These are phyloP conservation scores for Amauroascus verrucosus DNA, from an alignment of 2,329 filamentous ascomycete species.

Conservation along the genomic window DNA sequence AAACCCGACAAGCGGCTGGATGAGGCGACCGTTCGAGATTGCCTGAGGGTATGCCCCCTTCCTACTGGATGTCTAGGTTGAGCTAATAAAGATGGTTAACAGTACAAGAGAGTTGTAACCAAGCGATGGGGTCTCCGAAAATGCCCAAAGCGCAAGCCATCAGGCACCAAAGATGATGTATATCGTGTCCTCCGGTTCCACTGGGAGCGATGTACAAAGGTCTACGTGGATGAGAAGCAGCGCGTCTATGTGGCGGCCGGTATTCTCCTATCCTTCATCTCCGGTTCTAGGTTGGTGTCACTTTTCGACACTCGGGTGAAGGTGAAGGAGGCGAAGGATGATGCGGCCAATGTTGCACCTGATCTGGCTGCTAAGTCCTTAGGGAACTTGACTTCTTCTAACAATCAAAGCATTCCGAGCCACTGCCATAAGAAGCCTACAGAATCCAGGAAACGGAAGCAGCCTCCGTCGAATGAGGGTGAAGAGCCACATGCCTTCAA, in stretches of 20 bases:
- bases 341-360: too few relatives aligned
- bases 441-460: too few relatives aligned
- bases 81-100: not conserved
- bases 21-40: not conserved
- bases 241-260: conserved; percentile 13
- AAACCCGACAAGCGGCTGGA: not conserved
- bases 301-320: conserved; percentile 16
- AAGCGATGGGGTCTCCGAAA: conserved; percentile 14
- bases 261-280: conserved; percentile 14
- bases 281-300: conserved; percentile 16
- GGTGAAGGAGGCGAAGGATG: too few relatives aligned
- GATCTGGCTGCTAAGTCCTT: too few relatives aligned
- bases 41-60: not conserved
- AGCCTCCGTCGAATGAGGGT: too few relatives aligned
- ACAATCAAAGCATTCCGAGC: too few relatives aligned
- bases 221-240: conserved; percentile 18
- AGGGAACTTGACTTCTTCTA: too few relatives aligned
- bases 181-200: conserved; percentile 14
- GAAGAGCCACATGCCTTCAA: too few relatives aligned
- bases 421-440: too few relatives aligned
- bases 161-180: conserved; percentile 15
- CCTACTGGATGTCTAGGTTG: too few relatives aligned
- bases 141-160: conserved; percentile 12
- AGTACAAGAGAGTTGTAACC: conserved; percentile 16
- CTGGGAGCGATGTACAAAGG: conserved; percentile 8